Percentiles rank a stretch among this genome's conserved stretches.
Conservation (phyloP, 306 rosid genomes). For the Sindora glabra region DNA sequence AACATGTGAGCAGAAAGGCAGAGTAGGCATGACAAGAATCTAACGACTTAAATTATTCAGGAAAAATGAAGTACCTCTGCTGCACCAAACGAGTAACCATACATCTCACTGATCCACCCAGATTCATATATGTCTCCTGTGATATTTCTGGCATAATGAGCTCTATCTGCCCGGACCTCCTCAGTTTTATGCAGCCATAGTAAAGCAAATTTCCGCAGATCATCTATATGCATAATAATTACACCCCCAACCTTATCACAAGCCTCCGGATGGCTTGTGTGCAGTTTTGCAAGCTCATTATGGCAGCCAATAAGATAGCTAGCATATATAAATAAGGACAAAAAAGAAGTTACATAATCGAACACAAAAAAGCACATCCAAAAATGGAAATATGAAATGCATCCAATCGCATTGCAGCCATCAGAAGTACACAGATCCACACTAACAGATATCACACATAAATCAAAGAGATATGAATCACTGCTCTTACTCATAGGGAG, state of each 20-base stretch:
- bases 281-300: slow-evolving; percentile 86
- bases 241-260: slow-evolving; percentile 99
- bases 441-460: background rate
- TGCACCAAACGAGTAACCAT: slow-evolving; percentile 96
- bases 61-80: slow-evolving; percentile 69
- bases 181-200: slow-evolving; percentile 95
- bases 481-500: slow-evolving; percentile 86
- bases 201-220: slow-evolving; percentile 75
- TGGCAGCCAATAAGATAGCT: slow-evolving; percentile 96
- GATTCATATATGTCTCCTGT: slow-evolving; percentile 89
- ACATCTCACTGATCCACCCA: slow-evolving; percentile 99
- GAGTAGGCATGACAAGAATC: slow-evolving; percentile 3
- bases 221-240: slow-evolving; percentile 93
- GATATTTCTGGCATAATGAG: slow-evolving; percentile 87
- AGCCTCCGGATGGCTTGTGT: slow-evolving; percentile 91
- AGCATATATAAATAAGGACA: slow-evolving; percentile 15
- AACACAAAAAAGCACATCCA: background rate
- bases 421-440: background rate
- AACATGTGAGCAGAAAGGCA: background rate
- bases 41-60: background rate
- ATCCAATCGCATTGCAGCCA: background rate
- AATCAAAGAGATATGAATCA: slow-evolving; percentile 6
- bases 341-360: background rate
- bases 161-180: slow-evolving; percentile 95
- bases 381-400: background rate